A percentile compares a stretch with the other conserved stretches of the same genome.
phyloP scores from a whole-genome alignment of 2,329 filamentous ascomycete species.

The Colletotrichum sp. region DNA sequence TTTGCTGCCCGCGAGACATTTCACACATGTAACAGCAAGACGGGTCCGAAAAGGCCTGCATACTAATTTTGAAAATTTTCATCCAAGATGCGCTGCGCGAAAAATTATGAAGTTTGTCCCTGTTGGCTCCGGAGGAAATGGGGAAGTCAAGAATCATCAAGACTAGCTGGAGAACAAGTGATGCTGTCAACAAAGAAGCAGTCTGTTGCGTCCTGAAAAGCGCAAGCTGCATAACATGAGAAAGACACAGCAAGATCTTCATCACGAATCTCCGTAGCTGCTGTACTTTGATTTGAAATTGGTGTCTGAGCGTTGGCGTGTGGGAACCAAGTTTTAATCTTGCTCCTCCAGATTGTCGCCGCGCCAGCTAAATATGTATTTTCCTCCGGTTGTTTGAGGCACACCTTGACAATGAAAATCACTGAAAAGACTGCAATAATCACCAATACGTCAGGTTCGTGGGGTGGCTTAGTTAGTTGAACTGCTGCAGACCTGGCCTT shows the following conservation, averaged over 20 bases:
- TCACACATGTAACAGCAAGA: background rate
- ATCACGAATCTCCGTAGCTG: background rate
- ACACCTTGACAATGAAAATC: background rate
- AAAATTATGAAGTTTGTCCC: background rate
- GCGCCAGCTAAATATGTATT: background rate
- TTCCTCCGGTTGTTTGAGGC: no score
- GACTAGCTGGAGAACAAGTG: background rate
- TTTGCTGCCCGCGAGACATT: background rate
- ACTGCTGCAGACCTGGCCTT: background rate
- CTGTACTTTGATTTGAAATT: background rate
- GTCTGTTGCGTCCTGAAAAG: background rate
- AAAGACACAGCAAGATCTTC: background rate
- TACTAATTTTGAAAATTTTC: background rate
- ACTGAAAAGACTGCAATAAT: background rate
- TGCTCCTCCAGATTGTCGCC: background rate
- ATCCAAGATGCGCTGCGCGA: background rate
- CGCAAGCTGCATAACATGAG: background rate
- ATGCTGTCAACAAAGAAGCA: background rate
- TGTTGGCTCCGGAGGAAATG: background rate
- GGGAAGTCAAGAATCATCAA: background rate
- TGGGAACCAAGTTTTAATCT: background rate
- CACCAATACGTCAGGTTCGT: background rate
- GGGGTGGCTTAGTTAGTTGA: background rate
- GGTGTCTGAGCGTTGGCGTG: background rate
- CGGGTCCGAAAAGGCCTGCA: background rate